Percentiles rank a stretch among this genome's conserved stretches.
These are phyloP conservation scores for Emmonsiellopsis sp. DNA, from an alignment of 2,329 filamentous ascomycete species.

Conservation along the genomic window DNA sequence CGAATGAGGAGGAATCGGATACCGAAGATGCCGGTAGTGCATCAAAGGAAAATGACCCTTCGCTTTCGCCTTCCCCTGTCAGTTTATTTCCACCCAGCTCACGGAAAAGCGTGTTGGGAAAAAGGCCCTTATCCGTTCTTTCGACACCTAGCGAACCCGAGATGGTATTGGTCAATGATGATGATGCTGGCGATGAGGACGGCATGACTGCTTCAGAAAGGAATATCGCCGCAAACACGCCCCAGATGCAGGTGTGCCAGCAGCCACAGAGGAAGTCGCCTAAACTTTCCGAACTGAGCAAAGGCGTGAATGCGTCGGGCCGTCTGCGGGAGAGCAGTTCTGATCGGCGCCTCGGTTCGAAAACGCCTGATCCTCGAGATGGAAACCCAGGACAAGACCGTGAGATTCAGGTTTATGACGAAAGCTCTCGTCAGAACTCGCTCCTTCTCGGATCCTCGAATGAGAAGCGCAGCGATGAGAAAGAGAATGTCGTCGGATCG, in stretches of 20 bases:
- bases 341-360: no score
- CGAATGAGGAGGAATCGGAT: conserved; percentile 19
- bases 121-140: conserved; percentile 37
- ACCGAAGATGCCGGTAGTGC: conserved; percentile 27
- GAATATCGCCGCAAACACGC: conserved; percentile 28
- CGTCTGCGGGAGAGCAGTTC: background rate
- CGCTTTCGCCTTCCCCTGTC: conserved; percentile 30
- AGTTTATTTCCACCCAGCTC: conserved; percentile 27
- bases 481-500: background rate
- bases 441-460: background rate
- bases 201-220: conserved; percentile 29
- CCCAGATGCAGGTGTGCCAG: background rate
- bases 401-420: background rate
- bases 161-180: conserved; percentile 21
- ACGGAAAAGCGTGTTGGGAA: conserved; percentile 28
- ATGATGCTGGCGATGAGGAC: conserved; percentile 18
- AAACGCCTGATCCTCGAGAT: no score
- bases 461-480: background rate
- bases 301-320: conserved; percentile 14
- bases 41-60: conserved; percentile 43
- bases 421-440: background rate
- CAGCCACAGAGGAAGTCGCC: conserved; percentile 26
- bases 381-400: background rate
- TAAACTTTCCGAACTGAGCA: conserved; percentile 21
- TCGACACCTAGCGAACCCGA: conserved; percentile 26